Evolutionary conservation across 148 eudicot genomes (phyloP).

Genomic region (Selenicereus undatus): DNA sequence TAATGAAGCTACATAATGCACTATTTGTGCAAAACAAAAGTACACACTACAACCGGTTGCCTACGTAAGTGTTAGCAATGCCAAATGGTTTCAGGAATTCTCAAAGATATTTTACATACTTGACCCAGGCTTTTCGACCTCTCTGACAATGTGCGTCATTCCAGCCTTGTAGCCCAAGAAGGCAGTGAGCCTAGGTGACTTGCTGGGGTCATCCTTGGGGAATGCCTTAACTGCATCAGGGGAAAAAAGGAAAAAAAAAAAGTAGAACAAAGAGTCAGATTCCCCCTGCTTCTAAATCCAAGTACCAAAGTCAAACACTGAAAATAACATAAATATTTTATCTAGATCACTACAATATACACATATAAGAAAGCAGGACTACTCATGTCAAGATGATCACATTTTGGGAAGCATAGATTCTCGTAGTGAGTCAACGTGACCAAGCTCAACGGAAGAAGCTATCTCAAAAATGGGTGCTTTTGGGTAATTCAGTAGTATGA

Average conservation of each 20-base stretch:
- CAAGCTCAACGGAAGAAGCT: not conserved
- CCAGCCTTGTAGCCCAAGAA: conserved; percentile 85
- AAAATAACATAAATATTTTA: not conserved
- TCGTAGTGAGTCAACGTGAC: not conserved
- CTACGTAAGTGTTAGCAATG: not conserved
- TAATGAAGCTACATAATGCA: not conserved
- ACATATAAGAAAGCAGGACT: not conserved
- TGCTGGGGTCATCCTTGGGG: conserved; percentile 73
- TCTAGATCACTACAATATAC: not conserved
- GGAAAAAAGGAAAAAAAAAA: not conserved
- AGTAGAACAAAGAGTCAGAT: not conserved
- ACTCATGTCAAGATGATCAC: not conserved
- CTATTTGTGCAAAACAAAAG: no score
- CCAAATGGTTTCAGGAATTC: no score
- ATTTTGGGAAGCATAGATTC: no score
- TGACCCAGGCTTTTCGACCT: conserved; percentile 81
- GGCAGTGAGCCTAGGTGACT: conserved; percentile 65
- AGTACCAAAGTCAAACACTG: not conserved
- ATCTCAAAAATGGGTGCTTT: not conserved
- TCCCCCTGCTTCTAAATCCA: not conserved
- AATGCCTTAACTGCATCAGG: conserved; percentile 64
- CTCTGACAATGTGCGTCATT: conserved; percentile 81
- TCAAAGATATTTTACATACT: conserved; percentile 32
- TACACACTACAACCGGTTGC: no score
- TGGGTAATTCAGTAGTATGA: not conserved